Evolutionary conservation across 1,284 basidiomycete genomes (phyloP), one percentile per base, ranked within the genome.

Genomic region (Xerocomus tenax): DNA sequence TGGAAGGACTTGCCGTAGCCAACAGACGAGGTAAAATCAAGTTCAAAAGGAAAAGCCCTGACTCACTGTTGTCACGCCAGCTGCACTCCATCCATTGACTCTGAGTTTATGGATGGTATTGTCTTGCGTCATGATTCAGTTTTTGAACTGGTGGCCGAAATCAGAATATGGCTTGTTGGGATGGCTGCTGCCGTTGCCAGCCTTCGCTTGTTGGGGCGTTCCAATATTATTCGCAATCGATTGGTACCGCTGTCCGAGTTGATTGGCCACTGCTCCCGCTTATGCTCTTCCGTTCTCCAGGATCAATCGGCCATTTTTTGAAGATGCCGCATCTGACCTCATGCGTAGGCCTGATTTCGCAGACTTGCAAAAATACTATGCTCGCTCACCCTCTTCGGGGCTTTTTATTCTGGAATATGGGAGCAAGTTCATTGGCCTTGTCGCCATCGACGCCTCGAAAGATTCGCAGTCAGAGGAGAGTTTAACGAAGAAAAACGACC

Each of bases 1-100:
- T 91, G 78, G 84, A 87, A 60, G 72, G 74, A 18, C 74, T 91
- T 29, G 81, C 84, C 5, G 67, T 72, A 10, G 87, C 87, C 21
- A 91, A 91, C 62, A 71, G 69, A 52, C 70, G 69, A 65, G 70
- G 88, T 85, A 56, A 41, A 16, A 72, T 65, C 23, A 5, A 21
- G 25, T 3, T 5, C 3, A 8, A 35, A 26, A 18, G 41, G 40
- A 40, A 16, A 34, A 10, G 8, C 1, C 7, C 13, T 21, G 3
- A 42, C 51, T 52, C 21, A 53, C 26, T 42, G 40, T 21, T 8
- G n/a, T 38, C 8, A 23, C 41, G 16, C 26, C 56, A 91, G 87
- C 75, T 41, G 80, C 79, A 61, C 64, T 67, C 3, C 73, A 87
- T 59, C 84, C 83, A 1, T 18, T 83, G 10, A 72, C 74, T 1